A percentile compares a stretch with the other conserved stretches of the same genome.
These are phyloP conservation scores for Delitschia confertaspora DNA, from an alignment of 495 filamentous ascomycete species.

Conservation along the genomic window DNA sequence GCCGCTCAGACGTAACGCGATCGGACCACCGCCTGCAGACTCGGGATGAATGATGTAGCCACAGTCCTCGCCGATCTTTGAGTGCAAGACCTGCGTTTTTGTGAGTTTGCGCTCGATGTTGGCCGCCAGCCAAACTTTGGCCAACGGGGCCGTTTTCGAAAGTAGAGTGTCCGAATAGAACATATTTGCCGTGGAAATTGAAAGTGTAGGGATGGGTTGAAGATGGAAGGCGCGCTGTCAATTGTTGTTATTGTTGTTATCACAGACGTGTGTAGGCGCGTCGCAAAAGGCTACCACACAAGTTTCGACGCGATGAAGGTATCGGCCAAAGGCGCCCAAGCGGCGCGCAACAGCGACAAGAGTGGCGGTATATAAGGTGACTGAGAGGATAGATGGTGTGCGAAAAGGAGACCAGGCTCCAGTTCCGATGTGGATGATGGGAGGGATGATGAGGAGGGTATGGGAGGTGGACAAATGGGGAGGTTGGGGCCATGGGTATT, in stretches of 20 bases:
- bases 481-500: too few relatives aligned
- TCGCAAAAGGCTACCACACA: neutral
- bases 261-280: constrained; percentile 7
- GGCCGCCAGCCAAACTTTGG: constrained; percentile 94
- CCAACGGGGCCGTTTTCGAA: constrained; percentile 91
- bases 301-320: neutral
- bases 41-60: constrained; percentile 88
- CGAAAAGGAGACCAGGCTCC: too few relatives aligned
- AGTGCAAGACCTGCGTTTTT: constrained; percentile 86
- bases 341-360: constrained; percentile 8
- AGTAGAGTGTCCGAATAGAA: constrained; percentile 97
- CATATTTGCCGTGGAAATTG: constrained; percentile 53
- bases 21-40: constrained; percentile 68
- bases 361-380: neutral
- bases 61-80: constrained; percentile 86
- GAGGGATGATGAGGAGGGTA: neutral
- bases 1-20: constrained; percentile 88
- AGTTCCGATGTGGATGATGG: neutral
- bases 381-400: constrained; percentile 3
- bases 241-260: constrained; percentile 12
- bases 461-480: neutral
- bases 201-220: neutral
- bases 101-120: constrained; percentile 96
- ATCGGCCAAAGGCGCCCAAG: neutral
- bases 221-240: constrained; percentile 1